Base-by-base conservation (phyloP, 768 basidiomycete species). In the Lactarius evosmus region DNA sequence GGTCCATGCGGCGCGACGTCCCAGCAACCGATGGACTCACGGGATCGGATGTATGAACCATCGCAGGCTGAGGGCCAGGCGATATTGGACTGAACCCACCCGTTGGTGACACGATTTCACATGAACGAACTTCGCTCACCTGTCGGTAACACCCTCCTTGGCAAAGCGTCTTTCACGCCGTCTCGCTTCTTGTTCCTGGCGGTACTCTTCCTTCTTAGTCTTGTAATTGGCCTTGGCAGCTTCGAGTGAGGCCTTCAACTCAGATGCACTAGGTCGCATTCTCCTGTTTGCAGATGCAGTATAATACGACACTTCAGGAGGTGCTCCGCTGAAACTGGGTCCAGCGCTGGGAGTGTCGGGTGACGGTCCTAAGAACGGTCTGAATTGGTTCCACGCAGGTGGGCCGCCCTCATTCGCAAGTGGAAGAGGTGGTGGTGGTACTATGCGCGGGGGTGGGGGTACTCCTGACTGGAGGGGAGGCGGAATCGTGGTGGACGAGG, bases 171-270 rank as follows among this genome's bases (percentile, higher is more conserved):
- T 62, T 58, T 51, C 46, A 36, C 58, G 64, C 16, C 69, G 71
- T 56, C 71, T 81, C 29, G 76, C 75, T 54, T 85, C 83, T 58
- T 83, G 80, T 58, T 85, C 83, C 67, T 75, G 75, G 32, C 88
- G 82, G 69, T 90, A 89, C 27, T 77, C 78, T 69, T 89, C 88
- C 70, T 92, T 92, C 73, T 85, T 82, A 1, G 78, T 79, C 74
- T 83, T 88, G 73, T 92, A 92, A 27, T 75, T 74, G 30, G 77
- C 78, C 68, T 89, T 92, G 0, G 89, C 88, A 22, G 76, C 82
- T 69, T 90, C 85, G 3, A 91, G 81, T 33, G 69, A 65, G 17
- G 72, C 70, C 67, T 67, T 75, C 34, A 66, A 54, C 17, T 69
- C 70, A 17, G 62, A 58, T 3, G 60, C 57, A 49, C 38, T 41